Base-by-base conservation (phyloP, 768 basidiomycete genomes). In the Termitomyces sp. region DNA sequence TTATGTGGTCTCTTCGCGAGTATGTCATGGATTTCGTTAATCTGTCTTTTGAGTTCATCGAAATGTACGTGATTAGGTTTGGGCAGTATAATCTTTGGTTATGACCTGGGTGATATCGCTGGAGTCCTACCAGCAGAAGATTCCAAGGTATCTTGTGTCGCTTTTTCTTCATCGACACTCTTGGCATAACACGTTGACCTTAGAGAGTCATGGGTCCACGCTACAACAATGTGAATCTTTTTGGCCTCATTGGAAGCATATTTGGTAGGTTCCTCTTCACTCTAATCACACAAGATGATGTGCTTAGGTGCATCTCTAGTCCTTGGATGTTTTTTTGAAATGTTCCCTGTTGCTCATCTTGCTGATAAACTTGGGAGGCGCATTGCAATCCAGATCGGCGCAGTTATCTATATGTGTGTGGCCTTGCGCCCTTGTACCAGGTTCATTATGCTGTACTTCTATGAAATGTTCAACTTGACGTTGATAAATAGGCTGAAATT, bases 51-150 rank as follows among this genome's bases (percentile, higher is more conserved):
- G 20, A 47, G 4, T 56, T 61, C 29, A 58, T 29, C 9, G 9
- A 33, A 26, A 34, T 13, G 37, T 50, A 36, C 39, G 20, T 29
- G 16, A 7, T 28, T 49, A 76, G 73, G 73, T 69, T 62, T 78
- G 53, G 75, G 77, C 29, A 74, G 72, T 60, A 74, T 76, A 28
- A 77, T 78, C 53, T 80, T 79, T 58, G 79, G 78, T 58, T 81
- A 80, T 70, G 79, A 80, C 58, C 64, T 80, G 37, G 80, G 80
- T 66, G 79, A 80, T 45, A 80, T 81, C 31, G 79, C 80, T 2
- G 75, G 77, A 0, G 75, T 80, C 0, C 64, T 79, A 34, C 72
- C 76, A 4, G 73, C 75, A 12, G 51, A 65, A 2, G 73, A 76
- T 60, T 75, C 76, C 60, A 66, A 64, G 34, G 73, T 74, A 55